phyloP scores from a whole-genome alignment of 768 basidiomycete genomes.

The Boletus pseudopeckii region DNA sequence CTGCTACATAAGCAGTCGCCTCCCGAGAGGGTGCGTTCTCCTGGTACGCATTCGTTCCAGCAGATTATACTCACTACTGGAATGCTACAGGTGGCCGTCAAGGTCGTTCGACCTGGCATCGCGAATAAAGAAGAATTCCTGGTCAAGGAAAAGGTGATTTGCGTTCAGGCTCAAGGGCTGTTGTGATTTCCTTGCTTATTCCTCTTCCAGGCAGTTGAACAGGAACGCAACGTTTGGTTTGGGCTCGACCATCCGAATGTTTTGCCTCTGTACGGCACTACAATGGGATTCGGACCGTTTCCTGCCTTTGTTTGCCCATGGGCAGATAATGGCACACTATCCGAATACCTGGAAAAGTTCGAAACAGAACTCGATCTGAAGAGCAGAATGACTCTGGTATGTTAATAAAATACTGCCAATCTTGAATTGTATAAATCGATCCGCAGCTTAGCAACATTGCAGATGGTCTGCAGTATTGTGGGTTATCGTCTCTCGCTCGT shows the following conservation, averaged over 20 bases:
- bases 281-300: slow-evolving; percentile 26
- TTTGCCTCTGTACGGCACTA: slow-evolving; percentile 28
- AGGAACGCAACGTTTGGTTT: slow-evolving; percentile 32
- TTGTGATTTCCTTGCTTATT: slow-evolving; percentile 6
- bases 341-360: slow-evolving; percentile 26
- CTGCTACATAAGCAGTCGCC: background rate
- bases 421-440: background rate
- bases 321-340: slow-evolving; percentile 31
- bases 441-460: slow-evolving; percentile 25
- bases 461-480: slow-evolving; percentile 23
- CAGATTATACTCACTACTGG: background rate
- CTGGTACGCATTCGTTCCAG: background rate
- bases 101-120: slow-evolving; percentile 16
- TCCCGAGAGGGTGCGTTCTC: slow-evolving; percentile 11
- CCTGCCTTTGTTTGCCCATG: slow-evolving; percentile 35
- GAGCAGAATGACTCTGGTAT: slow-evolving; percentile 18
- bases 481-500: background rate
- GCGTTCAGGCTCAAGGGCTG: background rate
- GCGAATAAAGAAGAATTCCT: background rate
- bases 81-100: slow-evolving; percentile 25
- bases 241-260: slow-evolving; percentile 29
- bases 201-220: slow-evolving; percentile 19
- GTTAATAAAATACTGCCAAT: background rate
- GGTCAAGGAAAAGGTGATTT: slow-evolving; percentile 17
- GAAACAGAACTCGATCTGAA: slow-evolving; percentile 7